Percentiles rank a stretch among this genome's conserved stretches.
Evolutionary conservation across 2,329 filamentous ascomycete genomes (phyloP).

Genomic region (Chalara sp.): DNA sequence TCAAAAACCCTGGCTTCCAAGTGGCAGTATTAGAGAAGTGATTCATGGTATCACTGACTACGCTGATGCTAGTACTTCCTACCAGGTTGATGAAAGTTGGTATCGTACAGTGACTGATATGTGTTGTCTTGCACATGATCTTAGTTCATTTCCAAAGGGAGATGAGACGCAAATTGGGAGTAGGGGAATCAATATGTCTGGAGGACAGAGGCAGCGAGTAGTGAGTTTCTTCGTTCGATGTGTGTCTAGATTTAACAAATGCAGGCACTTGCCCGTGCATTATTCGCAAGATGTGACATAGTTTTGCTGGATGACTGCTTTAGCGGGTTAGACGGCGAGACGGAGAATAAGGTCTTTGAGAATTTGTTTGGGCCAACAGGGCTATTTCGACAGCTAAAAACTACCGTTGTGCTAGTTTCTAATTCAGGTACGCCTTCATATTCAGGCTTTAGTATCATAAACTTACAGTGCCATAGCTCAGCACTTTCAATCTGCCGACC

Average conservation of each 20-base stretch:
- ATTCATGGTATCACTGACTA: slow-evolving; percentile 24
- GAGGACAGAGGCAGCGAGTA: slow-evolving; percentile 37
- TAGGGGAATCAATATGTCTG: slow-evolving; percentile 36
- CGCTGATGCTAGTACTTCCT: slow-evolving; percentile 4
- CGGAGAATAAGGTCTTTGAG: slow-evolving; percentile 35
- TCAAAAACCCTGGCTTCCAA: slow-evolving; percentile 33
- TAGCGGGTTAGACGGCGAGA: slow-evolving; percentile 38
- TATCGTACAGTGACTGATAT: slow-evolving; percentile 27
- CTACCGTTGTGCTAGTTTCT: slow-evolving; percentile 38
- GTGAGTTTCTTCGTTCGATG: slow-evolving; percentile 19
- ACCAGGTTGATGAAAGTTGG: slow-evolving; percentile 17
- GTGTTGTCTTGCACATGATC: slow-evolving; percentile 20
- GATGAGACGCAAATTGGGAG: slow-evolving; percentile 34
- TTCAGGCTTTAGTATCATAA: neutral
- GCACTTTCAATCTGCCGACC: slow-evolving; percentile 33
- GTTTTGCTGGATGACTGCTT: slow-evolving; percentile 41
- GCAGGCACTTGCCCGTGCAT: slow-evolving; percentile 36
- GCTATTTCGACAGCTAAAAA: slow-evolving; percentile 30
- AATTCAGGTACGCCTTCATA: slow-evolving; percentile 28
- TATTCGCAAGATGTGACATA: slow-evolving; percentile 34
- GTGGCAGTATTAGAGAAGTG: slow-evolving; percentile 26
- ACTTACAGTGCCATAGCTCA: slow-evolving; percentile 23
- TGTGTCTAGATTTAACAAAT: slow-evolving; percentile 1
- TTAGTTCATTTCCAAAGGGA: slow-evolving; percentile 25
- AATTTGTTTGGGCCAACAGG: slow-evolving; percentile 35